These are phyloP conservation scores for Cladosporium phlei DNA, from an alignment of 2,329 filamentous ascomycete species.

Conservation along the genomic window DNA sequence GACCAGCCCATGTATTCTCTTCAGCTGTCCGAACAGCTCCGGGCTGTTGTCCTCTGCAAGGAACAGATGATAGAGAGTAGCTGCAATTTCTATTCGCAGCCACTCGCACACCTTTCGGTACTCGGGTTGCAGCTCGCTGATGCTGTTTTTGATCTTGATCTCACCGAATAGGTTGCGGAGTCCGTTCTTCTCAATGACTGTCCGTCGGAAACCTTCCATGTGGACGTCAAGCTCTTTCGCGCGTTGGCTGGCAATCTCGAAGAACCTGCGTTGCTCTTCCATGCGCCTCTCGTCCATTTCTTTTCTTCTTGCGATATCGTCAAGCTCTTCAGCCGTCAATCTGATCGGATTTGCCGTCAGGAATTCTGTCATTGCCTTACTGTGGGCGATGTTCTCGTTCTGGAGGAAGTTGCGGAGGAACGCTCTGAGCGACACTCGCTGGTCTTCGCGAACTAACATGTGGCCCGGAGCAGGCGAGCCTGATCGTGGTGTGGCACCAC, in stretches of 20 bases:
- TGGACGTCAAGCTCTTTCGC: slow-evolving; percentile 93
- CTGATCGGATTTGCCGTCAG: slow-evolving; percentile 67
- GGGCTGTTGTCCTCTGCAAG: slow-evolving; percentile 97
- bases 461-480: slow-evolving; percentile 15
- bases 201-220: slow-evolving; percentile 76
- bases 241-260: slow-evolving; percentile 86
- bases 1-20: slow-evolving; percentile 88
- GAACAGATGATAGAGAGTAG: slow-evolving; percentile 95
- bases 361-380: slow-evolving; percentile 80
- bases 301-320: slow-evolving; percentile 75
- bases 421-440: slow-evolving; percentile 84
- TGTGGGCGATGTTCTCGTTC: slow-evolving; percentile 77
- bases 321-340: slow-evolving; percentile 73
- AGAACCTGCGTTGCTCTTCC: slow-evolving; percentile 89
- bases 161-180: slow-evolving; percentile 89
- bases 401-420: slow-evolving; percentile 83
- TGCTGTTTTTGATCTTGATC: slow-evolving; percentile 82
- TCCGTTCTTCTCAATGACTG: slow-evolving; percentile 72
- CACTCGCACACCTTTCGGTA: slow-evolving; percentile 98
- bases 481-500: slow-evolving; percentile 16
- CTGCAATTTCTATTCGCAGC: slow-evolving; percentile 93
- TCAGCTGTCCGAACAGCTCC: slow-evolving; percentile 89
- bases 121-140: slow-evolving; percentile 83
- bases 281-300: slow-evolving; percentile 80
- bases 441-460: slow-evolving; percentile 61